A percentile compares a stretch with the other conserved stretches of the same genome.
Evolutionary conservation across 106 monocot species (phyloP).

Genomic region (Dioscorea zingiberensis): DNA sequence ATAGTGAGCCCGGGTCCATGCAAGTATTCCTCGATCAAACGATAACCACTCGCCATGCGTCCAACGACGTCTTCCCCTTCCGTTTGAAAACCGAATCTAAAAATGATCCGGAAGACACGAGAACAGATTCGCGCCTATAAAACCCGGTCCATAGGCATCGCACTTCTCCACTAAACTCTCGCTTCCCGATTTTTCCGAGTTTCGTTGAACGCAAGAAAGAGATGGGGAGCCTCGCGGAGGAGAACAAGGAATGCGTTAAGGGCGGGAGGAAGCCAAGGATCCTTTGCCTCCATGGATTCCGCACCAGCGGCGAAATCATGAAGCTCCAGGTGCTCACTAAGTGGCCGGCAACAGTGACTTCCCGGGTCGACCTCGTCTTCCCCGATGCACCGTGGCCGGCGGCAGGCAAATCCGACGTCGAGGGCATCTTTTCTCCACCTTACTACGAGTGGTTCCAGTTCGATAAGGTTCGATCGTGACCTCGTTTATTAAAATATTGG

Average conservation of each 20-base stretch:
- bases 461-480: conserved; percentile 36
- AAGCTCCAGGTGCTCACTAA: conserved; percentile 71
- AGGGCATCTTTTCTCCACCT: conserved; percentile 78
- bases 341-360: conserved; percentile 71
- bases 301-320: conserved; percentile 93
- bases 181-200: too few relatives aligned
- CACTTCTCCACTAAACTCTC: too few relatives aligned
- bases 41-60: too few relatives aligned
- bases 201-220: too few relatives aligned
- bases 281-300: conserved; percentile 94
- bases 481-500: too few relatives aligned
- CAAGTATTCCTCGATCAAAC: too few relatives aligned
- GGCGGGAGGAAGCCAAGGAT: conserved; percentile 36
- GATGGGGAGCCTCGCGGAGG: conserved; percentile 17
- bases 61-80: too few relatives aligned
- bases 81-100: too few relatives aligned
- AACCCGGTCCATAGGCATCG: too few relatives aligned
- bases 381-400: conserved; percentile 74
- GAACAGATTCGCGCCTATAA: too few relatives aligned
- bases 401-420: conserved; percentile 85
- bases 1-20: too few relatives aligned
- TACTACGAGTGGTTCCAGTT: conserved; percentile 99
- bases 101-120: too few relatives aligned
- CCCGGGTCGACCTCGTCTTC: conserved; percentile 78
- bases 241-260: neutral